Evolutionary conservation across 2,329 filamentous ascomycete genomes (phyloP).

Genomic region (Fusarium buharicum): DNA sequence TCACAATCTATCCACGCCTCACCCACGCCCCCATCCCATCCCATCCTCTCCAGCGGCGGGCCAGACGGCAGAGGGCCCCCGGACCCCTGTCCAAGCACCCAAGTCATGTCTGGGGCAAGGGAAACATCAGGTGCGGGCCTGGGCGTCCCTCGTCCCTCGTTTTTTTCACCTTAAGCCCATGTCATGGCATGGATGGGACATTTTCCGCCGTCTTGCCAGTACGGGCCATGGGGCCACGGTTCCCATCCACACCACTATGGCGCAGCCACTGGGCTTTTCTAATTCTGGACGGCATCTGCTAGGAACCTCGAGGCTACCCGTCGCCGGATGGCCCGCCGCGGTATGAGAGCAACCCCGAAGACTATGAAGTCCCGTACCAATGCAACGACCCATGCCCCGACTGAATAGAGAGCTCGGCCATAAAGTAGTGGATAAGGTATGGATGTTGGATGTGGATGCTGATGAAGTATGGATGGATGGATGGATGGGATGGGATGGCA

Average conservation of each 20-base stretch:
- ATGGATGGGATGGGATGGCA: slow-evolving; percentile 15
- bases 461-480: neutral
- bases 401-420: slow-evolving; percentile 46
- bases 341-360: slow-evolving; percentile 43
- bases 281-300: slow-evolving; percentile 49
- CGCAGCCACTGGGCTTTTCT: slow-evolving; percentile 51
- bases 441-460: slow-evolving; percentile 34
- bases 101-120: slow-evolving; percentile 46
- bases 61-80: slow-evolving; percentile 46
- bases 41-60: slow-evolving; percentile 39
- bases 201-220: slow-evolving; percentile 34
- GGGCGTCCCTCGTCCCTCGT: slow-evolving; percentile 27
- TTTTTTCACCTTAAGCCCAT: slow-evolving; percentile 32
- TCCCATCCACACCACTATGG: slow-evolving; percentile 47
- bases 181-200: slow-evolving; percentile 1
- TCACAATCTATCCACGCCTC: slow-evolving; percentile 29
- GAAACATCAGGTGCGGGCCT: slow-evolving; percentile 45
- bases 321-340: slow-evolving; percentile 47
- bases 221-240: slow-evolving; percentile 32
- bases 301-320: slow-evolving; percentile 36
- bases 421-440: slow-evolving; percentile 44
- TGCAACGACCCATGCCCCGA: slow-evolving; percentile 44
- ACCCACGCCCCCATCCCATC: slow-evolving; percentile 16
- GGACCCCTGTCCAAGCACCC: slow-evolving; percentile 40
- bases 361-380: slow-evolving; percentile 37